Base-by-base conservation (phyloP, 495 filamentous ascomycete genomes). In the Trichoderma gamsii region DNA sequence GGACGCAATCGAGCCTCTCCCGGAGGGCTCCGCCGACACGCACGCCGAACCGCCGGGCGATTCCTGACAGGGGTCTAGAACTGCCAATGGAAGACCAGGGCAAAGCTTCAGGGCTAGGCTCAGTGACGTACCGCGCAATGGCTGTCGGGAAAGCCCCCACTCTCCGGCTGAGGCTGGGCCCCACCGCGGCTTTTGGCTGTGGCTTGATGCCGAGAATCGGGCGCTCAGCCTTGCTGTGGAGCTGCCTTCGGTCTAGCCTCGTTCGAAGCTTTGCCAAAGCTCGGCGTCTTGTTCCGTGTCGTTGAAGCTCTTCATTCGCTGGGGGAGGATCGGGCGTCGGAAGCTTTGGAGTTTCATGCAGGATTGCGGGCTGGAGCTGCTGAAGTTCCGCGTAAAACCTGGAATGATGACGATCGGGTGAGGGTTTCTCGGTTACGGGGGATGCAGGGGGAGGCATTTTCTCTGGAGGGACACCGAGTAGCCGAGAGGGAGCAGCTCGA, bases 191-290 rank as follows among this genome's bases (percentile, higher is more conserved):
- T 38, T 38, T 52, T 23, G 0, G 18, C 49, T 52, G 49, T 52
- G 49, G 49, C 49, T 52, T 52, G 49, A 52, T 52, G 56, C 56
- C 56, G 56, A 61, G 56, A 29, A 2, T 29, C 27, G 56, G 56
- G 56, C 56, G 56, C 56, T 61, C 56, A 61, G 56, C 56, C 56
- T 32, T 25, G 56, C 16, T 27, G 56, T 29, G 56, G 56, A 61
- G 56, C 56, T 12, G 21, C 52, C 21, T 8, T 25, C 18, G 13
- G 43, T 46, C 18, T 16, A 16, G 18, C 43, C 43, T 18, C 18
- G n/a, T 18, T n/a, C 18, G 49, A 18, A n/a, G 49, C 49, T 21
- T 18, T 21, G 49, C 16, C 18, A n/a, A 6, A 23, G 49, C 49
- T 23, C 49, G 43, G 43, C 43, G 1, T 46, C 43, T 46, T 38